These are phyloP conservation scores for Insectozyma bohioensis DNA, from an alignment of 1,139 yeast species.

Conservation along the genomic window DNA sequence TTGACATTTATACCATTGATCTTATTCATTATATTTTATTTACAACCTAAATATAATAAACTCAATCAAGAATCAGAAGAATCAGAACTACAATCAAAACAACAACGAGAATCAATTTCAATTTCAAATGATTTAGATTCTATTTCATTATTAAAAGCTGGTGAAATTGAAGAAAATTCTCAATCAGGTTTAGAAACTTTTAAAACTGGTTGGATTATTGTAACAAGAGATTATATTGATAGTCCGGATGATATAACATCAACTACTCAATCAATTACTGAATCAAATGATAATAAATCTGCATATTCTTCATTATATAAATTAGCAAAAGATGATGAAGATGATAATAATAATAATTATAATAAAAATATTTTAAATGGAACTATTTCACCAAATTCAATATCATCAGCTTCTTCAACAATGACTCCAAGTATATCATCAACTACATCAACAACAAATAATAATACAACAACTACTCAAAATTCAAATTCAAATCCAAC, in stretches of 20 bases:
- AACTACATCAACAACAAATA: conserved; percentile 1
- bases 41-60: conserved; percentile 26
- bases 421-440: neutral
- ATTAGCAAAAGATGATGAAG: conserved; percentile 32
- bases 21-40: conserved; percentile 33
- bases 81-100: neutral
- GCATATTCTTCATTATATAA: conserved; percentile 63
- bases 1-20: conserved; percentile 70
- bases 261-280: conserved; percentile 36
- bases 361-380: neutral
- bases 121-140: conserved; percentile 13
- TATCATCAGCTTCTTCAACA: conserved; percentile 1
- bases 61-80: neutral
- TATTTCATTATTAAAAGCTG: conserved; percentile 47
- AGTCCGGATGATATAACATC: conserved; percentile 37
- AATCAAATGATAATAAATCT: conserved; percentile 44
- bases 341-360: conserved; percentile 5
- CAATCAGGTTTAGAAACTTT: conserved; percentile 64
- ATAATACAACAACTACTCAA: too few species aligned
- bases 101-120: conserved; percentile 16
- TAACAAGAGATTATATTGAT: conserved; percentile 73
- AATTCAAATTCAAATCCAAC: conserved; percentile 7
- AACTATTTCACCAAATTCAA: neutral
- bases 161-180: conserved; percentile 58
- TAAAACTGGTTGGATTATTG: conserved; percentile 79